These are phyloP conservation scores for Waltergamsia citrina DNA, from an alignment of 2,329 filamentous ascomycete genomes.

Conservation along the genomic window DNA sequence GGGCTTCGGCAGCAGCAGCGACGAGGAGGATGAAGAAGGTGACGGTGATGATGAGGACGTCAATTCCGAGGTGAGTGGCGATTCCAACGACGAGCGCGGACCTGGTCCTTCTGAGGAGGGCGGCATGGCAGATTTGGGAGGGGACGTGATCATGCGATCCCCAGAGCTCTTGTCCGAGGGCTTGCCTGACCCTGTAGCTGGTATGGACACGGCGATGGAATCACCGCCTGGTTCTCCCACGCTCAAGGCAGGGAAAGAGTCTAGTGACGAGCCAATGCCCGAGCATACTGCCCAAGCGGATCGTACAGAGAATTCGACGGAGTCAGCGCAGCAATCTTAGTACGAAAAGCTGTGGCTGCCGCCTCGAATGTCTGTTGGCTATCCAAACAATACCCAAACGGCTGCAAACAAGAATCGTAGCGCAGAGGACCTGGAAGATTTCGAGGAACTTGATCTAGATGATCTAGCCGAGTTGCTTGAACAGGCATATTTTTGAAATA, in stretches of 20 bases:
- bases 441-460: constrained; percentile 28
- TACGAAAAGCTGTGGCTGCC: background rate
- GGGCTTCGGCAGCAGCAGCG: constrained; percentile 89
- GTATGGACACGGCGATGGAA: constrained; percentile 3
- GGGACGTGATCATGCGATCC: constrained; percentile 20
- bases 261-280: background rate
- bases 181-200: background rate
- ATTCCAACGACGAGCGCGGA: constrained; percentile 21
- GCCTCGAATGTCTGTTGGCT: background rate
- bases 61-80: constrained; percentile 53
- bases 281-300: background rate
- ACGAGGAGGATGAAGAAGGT: constrained; percentile 93
- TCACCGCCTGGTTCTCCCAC: constrained; percentile 1
- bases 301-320: background rate
- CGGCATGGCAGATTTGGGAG: constrained; percentile 14
- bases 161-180: constrained; percentile 15
- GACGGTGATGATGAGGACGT: constrained; percentile 74
- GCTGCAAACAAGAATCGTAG: background rate
- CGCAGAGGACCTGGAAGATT: constrained; percentile 29
- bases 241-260: background rate
- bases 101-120: constrained; percentile 15
- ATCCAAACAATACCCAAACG: background rate
- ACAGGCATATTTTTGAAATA: background rate
- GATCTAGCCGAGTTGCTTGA: background rate
- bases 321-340: background rate